Evolutionary conservation across 73 alveolate species (phyloP).

Genomic region (Effrenium voratum): DNA sequence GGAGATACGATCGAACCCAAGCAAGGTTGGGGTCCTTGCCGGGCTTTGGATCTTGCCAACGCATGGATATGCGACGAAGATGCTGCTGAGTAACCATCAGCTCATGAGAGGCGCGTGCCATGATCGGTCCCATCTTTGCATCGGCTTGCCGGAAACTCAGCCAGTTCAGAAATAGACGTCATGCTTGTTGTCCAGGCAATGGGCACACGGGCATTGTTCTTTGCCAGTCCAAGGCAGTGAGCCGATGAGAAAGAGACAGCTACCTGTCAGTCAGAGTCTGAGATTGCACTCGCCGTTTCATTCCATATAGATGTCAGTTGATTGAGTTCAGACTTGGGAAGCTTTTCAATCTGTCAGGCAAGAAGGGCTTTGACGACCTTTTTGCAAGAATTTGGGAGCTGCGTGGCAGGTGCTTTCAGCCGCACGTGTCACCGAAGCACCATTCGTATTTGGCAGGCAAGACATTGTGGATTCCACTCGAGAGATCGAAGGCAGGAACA

Average conservation of each 20-base stretch:
- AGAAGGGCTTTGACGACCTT: slow-evolving; percentile 68
- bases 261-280: background rate
- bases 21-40: background rate
- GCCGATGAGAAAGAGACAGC: background rate
- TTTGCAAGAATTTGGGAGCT: slow-evolving; percentile 32
- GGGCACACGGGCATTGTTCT: too few relatives aligned
- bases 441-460: too few relatives aligned
- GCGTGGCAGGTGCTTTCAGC: too few relatives aligned
- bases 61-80: background rate
- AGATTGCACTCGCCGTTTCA: background rate
- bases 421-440: too few relatives aligned
- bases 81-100: background rate
- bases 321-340: too few relatives aligned
- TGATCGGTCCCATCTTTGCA: slow-evolving; percentile 75
- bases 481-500: too few relatives aligned
- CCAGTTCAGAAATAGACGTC: too few relatives aligned
- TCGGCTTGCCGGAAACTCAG: slow-evolving; percentile 42
- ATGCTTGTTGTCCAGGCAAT: too few relatives aligned
- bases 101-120: slow-evolving; percentile 11
- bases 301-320: too few relatives aligned
- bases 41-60: background rate
- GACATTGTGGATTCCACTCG: too few relatives aligned
- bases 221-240: background rate
- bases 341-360: too few relatives aligned
- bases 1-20: background rate